Conservation (phyloP, 331 rosid species). For the Telfairia occidentalis region DNA sequence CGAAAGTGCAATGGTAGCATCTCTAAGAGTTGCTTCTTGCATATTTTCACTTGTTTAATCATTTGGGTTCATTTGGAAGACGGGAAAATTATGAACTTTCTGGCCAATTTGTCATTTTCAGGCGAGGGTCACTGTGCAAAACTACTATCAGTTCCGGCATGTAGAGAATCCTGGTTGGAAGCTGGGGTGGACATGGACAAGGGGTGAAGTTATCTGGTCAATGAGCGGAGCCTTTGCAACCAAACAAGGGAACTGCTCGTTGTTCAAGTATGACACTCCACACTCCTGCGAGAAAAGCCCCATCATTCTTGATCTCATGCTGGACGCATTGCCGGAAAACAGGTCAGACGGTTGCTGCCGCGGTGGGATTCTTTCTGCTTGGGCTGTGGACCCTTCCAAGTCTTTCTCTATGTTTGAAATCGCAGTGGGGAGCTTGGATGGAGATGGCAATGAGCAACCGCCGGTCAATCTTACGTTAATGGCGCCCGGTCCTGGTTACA, state of each 20-base stretch:
- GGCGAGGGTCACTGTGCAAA: constrained; percentile 61
- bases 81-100: neutral
- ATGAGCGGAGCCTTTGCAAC: constrained; percentile 69
- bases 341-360: constrained; percentile 52
- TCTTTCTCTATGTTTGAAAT: constrained; percentile 62
- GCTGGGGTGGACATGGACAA: constrained; percentile 66
- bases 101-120: constrained; percentile 17
- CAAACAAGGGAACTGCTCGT: constrained; percentile 47
- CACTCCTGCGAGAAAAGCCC: constrained; percentile 61
- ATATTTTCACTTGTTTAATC: neutral
- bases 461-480: constrained; percentile 48
- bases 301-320: constrained; percentile 36
- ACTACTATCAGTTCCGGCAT: constrained; percentile 51
- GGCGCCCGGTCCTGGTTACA: constrained; percentile 79
- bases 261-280: constrained; percentile 32
- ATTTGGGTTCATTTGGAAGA: neutral
- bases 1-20: neutral
- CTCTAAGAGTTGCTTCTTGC: neutral
- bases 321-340: constrained; percentile 27
- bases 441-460: constrained; percentile 20
- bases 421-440: constrained; percentile 34
- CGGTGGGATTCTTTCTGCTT: constrained; percentile 55
- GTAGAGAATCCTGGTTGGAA: constrained; percentile 69
- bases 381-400: constrained; percentile 31
- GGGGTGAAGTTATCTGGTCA: constrained; percentile 62